Evolutionary conservation across 805 yeast genomes (phyloP).

Genomic region (Zygotorulaspora florentina): DNA sequence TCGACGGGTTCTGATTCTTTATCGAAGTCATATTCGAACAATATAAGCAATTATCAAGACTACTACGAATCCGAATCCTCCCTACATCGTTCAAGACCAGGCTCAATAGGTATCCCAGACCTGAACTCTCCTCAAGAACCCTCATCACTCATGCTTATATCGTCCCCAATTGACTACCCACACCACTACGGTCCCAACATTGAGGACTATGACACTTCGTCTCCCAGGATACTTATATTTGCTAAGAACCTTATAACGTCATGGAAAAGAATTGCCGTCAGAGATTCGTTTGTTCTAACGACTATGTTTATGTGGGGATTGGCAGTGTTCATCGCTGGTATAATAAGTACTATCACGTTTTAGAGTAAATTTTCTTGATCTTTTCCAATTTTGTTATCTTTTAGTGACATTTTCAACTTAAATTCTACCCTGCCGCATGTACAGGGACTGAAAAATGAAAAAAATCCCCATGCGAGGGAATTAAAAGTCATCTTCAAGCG

Average conservation of each 20-base stretch:
- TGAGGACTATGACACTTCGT: slow-evolving; percentile 7
- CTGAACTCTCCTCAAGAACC: neutral
- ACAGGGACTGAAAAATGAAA: neutral
- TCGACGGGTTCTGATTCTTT: slow-evolving; percentile 5
- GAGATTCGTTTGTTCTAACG: slow-evolving; percentile 15
- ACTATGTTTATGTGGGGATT: slow-evolving; percentile 21
- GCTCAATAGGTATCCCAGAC: slow-evolving; percentile 1
- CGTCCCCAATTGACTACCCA: slow-evolving; percentile 7
- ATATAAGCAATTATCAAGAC: slow-evolving; percentile 9
- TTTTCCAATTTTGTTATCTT: neutral
- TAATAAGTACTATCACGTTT: slow-evolving; percentile 7
- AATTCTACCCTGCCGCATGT: too few species aligned
- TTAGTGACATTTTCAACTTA: too few species aligned
- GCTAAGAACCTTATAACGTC: slow-evolving; percentile 6
- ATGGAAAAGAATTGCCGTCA: slow-evolving; percentile 20
- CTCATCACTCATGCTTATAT: slow-evolving; percentile 5
- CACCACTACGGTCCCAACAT: slow-evolving; percentile 3
- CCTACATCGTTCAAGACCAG: slow-evolving; percentile 7
- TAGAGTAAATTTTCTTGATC: neutral
- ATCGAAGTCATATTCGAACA: neutral
- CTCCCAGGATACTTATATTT: slow-evolving; percentile 6
- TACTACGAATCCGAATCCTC: slow-evolving; percentile 14
- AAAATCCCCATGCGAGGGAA: neutral
- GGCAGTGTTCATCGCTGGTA: slow-evolving; percentile 16
- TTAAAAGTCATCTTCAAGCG: neutral